phyloP scores from a whole-genome alignment of 2,329 filamentous ascomycete species.

The Anisogramma anomala region DNA sequence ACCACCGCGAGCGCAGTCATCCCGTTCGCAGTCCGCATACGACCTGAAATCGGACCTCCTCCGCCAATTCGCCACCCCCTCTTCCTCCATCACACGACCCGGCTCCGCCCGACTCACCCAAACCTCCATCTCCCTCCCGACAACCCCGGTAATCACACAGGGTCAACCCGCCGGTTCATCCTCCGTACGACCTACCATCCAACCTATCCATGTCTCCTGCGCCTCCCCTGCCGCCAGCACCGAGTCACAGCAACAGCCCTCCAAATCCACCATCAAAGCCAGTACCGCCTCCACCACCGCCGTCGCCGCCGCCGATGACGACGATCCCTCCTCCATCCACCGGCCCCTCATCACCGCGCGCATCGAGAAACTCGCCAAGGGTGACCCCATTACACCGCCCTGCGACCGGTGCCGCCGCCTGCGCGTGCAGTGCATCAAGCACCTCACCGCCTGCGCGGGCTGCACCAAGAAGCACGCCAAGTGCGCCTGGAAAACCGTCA shows the following conservation, averaged over 20 bases:
- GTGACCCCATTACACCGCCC: conserved; percentile 65
- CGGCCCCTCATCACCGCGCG: conserved; percentile 55
- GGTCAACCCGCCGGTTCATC: background rate
- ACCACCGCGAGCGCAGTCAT: conserved; percentile 17
- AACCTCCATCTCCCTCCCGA: conserved; percentile 21
- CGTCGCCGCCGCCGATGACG: conserved; percentile 2
- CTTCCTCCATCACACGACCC: conserved; percentile 16
- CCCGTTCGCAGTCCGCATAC: conserved; percentile 25
- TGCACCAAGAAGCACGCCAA: conserved; percentile 87
- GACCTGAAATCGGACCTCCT: conserved; percentile 44
- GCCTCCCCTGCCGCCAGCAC: conserved; percentile 20
- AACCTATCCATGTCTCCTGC: conserved; percentile 15
- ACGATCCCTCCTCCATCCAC: conserved; percentile 23
- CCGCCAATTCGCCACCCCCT: conserved; percentile 35
- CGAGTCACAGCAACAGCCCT: conserved; percentile 17
- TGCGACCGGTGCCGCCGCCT: conserved; percentile 75
- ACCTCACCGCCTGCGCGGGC: conserved; percentile 73
- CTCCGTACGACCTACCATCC: conserved; percentile 3
- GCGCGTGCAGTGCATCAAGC: conserved; percentile 72
- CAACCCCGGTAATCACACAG: conserved; percentile 20
- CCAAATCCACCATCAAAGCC: conserved; percentile 20
- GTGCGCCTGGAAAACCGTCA: conserved; percentile 75
- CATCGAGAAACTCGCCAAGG: conserved; percentile 64
- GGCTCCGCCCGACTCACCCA: conserved; percentile 17
- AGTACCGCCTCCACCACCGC: no score